A percentile compares a stretch with the other conserved stretches of the same genome.
These are phyloP conservation scores for Colletotrichum cordylinicola DNA, from an alignment of 2,329 filamentous ascomycete species.

Conservation along the genomic window DNA sequence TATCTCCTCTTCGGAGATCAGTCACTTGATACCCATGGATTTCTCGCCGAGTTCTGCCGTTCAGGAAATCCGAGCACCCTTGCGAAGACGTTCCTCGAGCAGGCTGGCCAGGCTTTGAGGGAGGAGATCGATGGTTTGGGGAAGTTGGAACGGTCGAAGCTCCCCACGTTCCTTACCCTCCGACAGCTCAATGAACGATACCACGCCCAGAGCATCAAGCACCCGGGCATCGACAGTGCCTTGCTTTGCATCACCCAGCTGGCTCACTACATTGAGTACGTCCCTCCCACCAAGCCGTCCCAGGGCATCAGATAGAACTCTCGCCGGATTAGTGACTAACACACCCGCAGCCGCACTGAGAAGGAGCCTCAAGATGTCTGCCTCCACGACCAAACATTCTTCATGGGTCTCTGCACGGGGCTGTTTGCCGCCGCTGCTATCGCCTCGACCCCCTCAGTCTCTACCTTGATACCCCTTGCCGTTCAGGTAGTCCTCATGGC, in stretches of 20 bases:
- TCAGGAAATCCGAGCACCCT: constrained; percentile 53
- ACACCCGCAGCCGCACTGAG: constrained; percentile 48
- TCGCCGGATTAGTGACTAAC: constrained; percentile 30
- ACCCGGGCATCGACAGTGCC: constrained; percentile 68
- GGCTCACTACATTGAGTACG: constrained; percentile 73
- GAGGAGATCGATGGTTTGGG: constrained; percentile 65
- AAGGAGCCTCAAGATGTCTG: constrained; percentile 61
- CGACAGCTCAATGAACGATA: constrained; percentile 71
- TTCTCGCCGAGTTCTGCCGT: constrained; percentile 61
- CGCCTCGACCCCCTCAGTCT: constrained; percentile 66
- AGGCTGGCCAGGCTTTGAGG: constrained; percentile 61
- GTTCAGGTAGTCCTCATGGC: constrained; percentile 70
- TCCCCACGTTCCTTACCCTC: constrained; percentile 68
- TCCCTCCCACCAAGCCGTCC: constrained; percentile 19
- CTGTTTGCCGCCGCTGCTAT: constrained; percentile 74
- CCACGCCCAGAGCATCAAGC: constrained; percentile 60
- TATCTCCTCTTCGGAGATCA: constrained; percentile 76
- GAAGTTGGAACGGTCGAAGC: constrained; percentile 58
- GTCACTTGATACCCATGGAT: constrained; percentile 69
- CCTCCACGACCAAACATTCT: constrained; percentile 53
- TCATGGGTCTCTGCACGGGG: constrained; percentile 73
- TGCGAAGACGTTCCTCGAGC: constrained; percentile 67
- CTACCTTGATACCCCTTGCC: constrained; percentile 65
- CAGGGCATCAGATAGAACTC: background rate
- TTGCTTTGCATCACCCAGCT: constrained; percentile 70